Conservation (phyloP, 768 basidiomycete species). For the Pleurotus pulmonarius region DNA sequence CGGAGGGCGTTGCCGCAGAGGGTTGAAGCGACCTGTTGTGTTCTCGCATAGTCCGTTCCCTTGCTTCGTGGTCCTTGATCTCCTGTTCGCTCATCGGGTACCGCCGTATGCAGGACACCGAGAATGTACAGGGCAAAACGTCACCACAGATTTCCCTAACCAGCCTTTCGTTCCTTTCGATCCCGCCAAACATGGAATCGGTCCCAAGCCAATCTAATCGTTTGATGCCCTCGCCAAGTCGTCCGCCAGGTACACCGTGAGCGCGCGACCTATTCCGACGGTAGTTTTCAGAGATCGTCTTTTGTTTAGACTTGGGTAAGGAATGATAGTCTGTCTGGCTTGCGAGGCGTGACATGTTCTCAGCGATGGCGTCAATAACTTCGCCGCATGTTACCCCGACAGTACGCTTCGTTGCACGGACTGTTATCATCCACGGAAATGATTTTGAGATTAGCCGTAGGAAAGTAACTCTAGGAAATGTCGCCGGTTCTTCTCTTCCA, state of each 20-base stretch:
- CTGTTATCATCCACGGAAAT: conserved; percentile 54
- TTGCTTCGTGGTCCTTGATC: conserved; percentile 39
- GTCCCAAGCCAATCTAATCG: conserved; percentile 64
- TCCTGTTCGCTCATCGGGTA: conserved; percentile 50
- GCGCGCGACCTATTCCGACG: conserved; percentile 62
- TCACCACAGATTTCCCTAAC: conserved; percentile 44
- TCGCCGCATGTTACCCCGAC: conserved; percentile 70
- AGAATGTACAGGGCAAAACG: conserved; percentile 54
- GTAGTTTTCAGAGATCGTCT: conserved; percentile 49
- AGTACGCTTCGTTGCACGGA: conserved; percentile 37
- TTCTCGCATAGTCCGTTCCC: conserved; percentile 22
- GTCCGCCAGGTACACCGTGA: conserved; percentile 65
- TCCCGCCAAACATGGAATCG: conserved; percentile 61
- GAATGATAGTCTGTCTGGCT: conserved; percentile 49
- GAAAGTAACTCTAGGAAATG: conserved; percentile 54
- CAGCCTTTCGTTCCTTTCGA: conserved; percentile 40
- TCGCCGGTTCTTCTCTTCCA: conserved; percentile 63
- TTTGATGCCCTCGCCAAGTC: conserved; percentile 57
- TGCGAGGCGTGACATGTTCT: conserved; percentile 47
- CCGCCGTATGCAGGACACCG: conserved; percentile 46
- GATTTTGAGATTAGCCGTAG: conserved; percentile 49
- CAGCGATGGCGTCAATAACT: conserved; percentile 51
- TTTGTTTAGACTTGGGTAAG: conserved; percentile 31
- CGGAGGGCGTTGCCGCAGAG: background rate
- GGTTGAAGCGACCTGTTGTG: background rate